phyloP scores from a whole-genome alignment of 371 early-diverging fungal species.

The Syncephalastrum monosporum region DNA sequence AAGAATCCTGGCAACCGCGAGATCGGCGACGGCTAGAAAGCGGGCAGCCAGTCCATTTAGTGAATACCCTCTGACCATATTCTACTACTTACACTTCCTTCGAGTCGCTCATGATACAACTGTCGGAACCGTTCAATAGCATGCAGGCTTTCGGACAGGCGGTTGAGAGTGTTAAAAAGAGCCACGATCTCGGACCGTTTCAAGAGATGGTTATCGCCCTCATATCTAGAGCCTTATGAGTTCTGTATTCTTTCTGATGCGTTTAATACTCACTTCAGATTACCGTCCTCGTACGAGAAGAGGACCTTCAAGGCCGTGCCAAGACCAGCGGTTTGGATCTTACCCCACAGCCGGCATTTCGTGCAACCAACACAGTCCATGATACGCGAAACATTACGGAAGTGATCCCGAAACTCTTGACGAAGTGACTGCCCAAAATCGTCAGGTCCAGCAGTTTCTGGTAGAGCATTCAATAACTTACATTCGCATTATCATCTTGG shows the following conservation, averaged over 20 bases:
- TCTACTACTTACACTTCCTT: conserved; percentile 8
- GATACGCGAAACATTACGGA: conserved; percentile 93
- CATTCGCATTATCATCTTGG: conserved; percentile 42
- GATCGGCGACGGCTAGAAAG: conserved; percentile 1
- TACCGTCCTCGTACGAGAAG: conserved; percentile 82
- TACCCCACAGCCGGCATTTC: conserved; percentile 98
- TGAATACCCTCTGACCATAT: not conserved
- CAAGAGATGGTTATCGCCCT: conserved; percentile 51
- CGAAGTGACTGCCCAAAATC: conserved; percentile 48
- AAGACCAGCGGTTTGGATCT: conserved; percentile 79
- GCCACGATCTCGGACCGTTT: conserved; percentile 90
- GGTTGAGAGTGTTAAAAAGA: conserved; percentile 87
- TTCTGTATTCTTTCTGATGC: too few species aligned
- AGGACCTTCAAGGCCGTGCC: conserved; percentile 94
- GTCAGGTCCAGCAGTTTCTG: not conserved
- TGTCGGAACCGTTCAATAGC: conserved; percentile 69
- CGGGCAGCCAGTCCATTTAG: not conserved
- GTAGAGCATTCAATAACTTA: conserved; percentile 1
- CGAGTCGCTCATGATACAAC: conserved; percentile 60
- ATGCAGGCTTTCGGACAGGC: conserved; percentile 78
- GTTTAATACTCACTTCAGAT: conserved; percentile 50
- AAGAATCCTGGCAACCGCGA: too few species aligned
- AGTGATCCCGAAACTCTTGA: conserved; percentile 85
- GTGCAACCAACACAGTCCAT: conserved; percentile 99
- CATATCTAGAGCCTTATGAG: not conserved